Conservation (phyloP, 768 basidiomycete genomes). For the Macrolepiota albuminosa region DNA sequence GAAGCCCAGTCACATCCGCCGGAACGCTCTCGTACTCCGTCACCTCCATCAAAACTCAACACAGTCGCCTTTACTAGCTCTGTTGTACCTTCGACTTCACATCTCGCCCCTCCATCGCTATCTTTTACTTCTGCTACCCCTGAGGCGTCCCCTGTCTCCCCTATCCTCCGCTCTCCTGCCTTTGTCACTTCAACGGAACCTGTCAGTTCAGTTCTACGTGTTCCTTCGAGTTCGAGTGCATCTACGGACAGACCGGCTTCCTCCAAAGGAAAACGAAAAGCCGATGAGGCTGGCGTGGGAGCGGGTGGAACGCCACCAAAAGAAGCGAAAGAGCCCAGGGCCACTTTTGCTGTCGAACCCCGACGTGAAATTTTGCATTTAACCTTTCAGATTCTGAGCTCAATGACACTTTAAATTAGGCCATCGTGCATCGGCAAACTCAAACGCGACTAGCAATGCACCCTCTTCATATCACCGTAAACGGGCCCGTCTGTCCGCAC, state of each 20-base stretch:
- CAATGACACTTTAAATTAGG: slow-evolving; percentile 27
- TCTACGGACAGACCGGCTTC: slow-evolving; percentile 27
- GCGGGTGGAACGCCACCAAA: slow-evolving; percentile 58
- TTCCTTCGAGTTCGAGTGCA: slow-evolving; percentile 25
- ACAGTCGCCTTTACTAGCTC: slow-evolving; percentile 18
- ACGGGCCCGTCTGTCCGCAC: slow-evolving; percentile 54
- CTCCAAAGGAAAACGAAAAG: slow-evolving; percentile 65
- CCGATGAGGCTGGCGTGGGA: slow-evolving; percentile 59
- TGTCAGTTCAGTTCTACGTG: slow-evolving; percentile 22
- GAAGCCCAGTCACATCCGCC: slow-evolving; percentile 18
- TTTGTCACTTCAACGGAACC: slow-evolving; percentile 26
- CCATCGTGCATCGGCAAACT: slow-evolving; percentile 48
- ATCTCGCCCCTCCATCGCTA: slow-evolving; percentile 32
- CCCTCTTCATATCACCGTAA: slow-evolving; percentile 75
- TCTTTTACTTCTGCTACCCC: slow-evolving; percentile 39
- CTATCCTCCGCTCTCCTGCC: slow-evolving; percentile 17
- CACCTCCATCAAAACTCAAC: slow-evolving; percentile 23
- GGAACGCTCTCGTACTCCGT: slow-evolving; percentile 17
- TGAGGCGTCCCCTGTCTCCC: slow-evolving; percentile 32
- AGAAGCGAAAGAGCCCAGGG: slow-evolving; percentile 41
- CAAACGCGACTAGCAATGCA: slow-evolving; percentile 34
- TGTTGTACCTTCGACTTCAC: slow-evolving; percentile 24
- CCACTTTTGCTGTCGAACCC: slow-evolving; percentile 63
- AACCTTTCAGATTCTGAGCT: slow-evolving; percentile 12
- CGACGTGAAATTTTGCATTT: slow-evolving; percentile 45